Evolutionary conservation across 352 stramenopile genomes (phyloP).

Genomic region (Blastocystis hominis): DNA sequence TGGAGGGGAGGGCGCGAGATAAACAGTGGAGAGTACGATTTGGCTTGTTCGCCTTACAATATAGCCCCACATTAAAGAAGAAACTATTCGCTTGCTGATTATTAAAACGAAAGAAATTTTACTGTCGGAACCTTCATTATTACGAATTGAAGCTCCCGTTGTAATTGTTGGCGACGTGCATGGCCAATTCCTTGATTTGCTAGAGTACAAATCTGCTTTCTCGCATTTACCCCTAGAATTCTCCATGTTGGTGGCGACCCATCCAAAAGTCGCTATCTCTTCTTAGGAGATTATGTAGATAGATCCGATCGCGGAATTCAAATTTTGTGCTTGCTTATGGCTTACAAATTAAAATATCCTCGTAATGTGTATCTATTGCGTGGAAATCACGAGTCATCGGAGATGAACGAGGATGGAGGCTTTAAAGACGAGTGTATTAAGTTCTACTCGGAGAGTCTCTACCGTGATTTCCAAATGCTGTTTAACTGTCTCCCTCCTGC

Average conservation of each 20-base stretch:
- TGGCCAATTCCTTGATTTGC: constrained; percentile 94
- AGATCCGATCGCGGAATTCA: constrained; percentile 86
- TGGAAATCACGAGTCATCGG: constrained; percentile 94
- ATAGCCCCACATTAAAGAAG: constrained; percentile 66
- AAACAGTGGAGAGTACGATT: constrained; percentile 33
- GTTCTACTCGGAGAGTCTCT: constrained; percentile 71
- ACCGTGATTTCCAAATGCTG: constrained; percentile 73
- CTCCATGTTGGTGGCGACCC: constrained; percentile 86
- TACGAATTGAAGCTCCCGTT: constrained; percentile 94
- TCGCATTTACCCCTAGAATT: constrained; percentile 62
- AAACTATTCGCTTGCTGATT: constrained; percentile 90
- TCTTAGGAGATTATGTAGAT: constrained; percentile 88
- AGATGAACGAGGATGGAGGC: constrained; percentile 96
- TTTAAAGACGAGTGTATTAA: constrained; percentile 96
- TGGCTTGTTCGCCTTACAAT: background rate
- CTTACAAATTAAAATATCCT: constrained; percentile 94
- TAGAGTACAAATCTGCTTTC: constrained; percentile 62
- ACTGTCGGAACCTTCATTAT: constrained; percentile 89
- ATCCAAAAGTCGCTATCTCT: constrained; percentile 87
- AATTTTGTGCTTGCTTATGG: constrained; percentile 87
- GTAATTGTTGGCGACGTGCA: constrained; percentile 92
- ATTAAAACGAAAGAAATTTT: constrained; percentile 88
- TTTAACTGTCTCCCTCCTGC: constrained; percentile 86
- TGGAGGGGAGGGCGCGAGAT: constrained; percentile 43
- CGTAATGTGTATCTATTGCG: constrained; percentile 93